Percentiles rank a stretch among this genome's conserved stretches.
phyloP scores from a whole-genome alignment of 2,329 filamentous ascomycete species.

The Clathrospora elynae region DNA sequence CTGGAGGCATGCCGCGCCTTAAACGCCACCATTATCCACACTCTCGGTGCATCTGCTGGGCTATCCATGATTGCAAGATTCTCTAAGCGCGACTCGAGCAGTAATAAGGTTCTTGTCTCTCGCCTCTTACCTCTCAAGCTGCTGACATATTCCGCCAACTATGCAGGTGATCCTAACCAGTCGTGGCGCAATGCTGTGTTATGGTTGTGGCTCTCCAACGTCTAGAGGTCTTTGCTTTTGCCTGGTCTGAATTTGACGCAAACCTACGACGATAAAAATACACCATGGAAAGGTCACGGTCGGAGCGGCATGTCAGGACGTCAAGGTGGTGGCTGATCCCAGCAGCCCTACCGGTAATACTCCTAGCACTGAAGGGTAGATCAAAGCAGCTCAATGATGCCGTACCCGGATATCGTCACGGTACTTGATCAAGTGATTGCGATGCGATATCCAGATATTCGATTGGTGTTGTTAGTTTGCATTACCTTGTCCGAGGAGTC shows the following conservation, averaged over 20 bases:
- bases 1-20: conserved; percentile 8
- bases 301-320: background rate
- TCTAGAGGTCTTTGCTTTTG: background rate
- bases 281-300: conserved; percentile 2
- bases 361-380: too few relatives aligned
- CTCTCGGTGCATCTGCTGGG: background rate
- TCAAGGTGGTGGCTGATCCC: too few relatives aligned
- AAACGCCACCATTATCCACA: conserved; percentile 12
- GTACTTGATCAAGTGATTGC: too few relatives aligned
- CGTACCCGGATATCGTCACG: too few relatives aligned
- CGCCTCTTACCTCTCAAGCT: background rate
- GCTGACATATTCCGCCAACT: conserved; percentile 1
- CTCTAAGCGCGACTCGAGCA: conserved; percentile 1
- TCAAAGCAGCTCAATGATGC: too few relatives aligned
- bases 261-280: background rate
- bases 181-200: background rate
- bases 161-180: conserved; percentile 3
- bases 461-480: too few relatives aligned
- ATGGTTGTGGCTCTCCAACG: conserved; percentile 6
- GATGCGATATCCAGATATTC: too few relatives aligned
- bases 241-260: background rate
- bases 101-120: conserved; percentile 3
- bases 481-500: background rate
- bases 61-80: background rate
- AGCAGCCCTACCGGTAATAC: too few relatives aligned